phyloP scores from a whole-genome alignment of 192 early-diverging fungal species.

The Lunasporangiospora selenospora region DNA sequence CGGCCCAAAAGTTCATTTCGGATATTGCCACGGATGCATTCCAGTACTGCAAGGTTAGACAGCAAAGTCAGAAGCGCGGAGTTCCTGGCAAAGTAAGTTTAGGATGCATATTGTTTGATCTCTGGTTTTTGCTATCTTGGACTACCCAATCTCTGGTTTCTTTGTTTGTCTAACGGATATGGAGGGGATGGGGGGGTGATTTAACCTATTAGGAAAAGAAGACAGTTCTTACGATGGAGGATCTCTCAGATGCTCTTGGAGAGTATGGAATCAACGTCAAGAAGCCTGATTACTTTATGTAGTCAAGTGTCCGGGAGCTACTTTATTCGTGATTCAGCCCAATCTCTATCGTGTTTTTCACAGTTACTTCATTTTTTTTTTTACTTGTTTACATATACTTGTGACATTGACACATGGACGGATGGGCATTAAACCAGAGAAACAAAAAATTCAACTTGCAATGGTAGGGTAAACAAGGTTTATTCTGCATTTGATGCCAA shows the following conservation, averaged over 20 bases:
- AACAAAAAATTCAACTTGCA: too few species aligned
- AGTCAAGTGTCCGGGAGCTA: too few species aligned
- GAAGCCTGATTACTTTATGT: slow-evolving; percentile 89
- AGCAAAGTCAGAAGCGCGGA: slow-evolving; percentile 61
- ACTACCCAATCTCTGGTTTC: background rate
- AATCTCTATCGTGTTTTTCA: too few species aligned
- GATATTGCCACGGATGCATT: slow-evolving; percentile 88
- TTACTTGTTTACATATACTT: too few species aligned
- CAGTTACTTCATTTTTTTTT: too few species aligned
- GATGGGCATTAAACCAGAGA: too few species aligned
- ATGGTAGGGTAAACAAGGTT: too few species aligned
- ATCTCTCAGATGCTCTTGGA: slow-evolving; percentile 84
- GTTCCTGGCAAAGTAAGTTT: slow-evolving; percentile 45
- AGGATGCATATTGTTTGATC: background rate
- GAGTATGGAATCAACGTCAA: slow-evolving; percentile 96
- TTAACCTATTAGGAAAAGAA: slow-evolving; percentile 69
- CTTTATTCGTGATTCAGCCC: too few species aligned
- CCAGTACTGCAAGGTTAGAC: slow-evolving; percentile 81
- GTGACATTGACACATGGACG: too few species aligned
- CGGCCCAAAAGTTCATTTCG: slow-evolving; percentile 86
- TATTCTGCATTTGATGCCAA: too few species aligned
- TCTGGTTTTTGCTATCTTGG: background rate
- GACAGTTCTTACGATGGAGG: slow-evolving; percentile 93
- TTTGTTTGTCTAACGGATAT: too few species aligned
- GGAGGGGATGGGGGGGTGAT: too few species aligned